Conservation (phyloP, 352 stramenopile species). For the Pythium biforme region DNA sequence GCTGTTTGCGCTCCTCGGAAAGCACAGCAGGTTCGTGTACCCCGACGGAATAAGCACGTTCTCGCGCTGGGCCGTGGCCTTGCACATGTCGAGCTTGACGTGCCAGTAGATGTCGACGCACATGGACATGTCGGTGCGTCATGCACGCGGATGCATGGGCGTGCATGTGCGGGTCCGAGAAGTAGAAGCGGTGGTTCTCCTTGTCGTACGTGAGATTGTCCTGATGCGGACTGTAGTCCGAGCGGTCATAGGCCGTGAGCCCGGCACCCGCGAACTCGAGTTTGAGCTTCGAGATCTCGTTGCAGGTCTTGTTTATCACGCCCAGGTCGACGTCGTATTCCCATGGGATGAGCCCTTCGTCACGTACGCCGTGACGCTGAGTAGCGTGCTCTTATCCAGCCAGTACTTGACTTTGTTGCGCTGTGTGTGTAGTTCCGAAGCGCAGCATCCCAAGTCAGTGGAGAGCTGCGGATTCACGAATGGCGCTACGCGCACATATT, state of each 20-base stretch:
- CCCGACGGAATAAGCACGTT: slow-evolving; percentile 53
- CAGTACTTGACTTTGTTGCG: slow-evolving; percentile 74
- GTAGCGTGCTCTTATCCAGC: slow-evolving; percentile 78
- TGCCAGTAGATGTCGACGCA: slow-evolving; percentile 88
- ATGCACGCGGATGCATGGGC: slow-evolving; percentile 76
- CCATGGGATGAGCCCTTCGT: slow-evolving; percentile 73
- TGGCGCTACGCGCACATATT: no score
- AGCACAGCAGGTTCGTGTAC: slow-evolving; percentile 73
- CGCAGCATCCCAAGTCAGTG: no score
- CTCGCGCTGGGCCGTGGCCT: slow-evolving; percentile 41
- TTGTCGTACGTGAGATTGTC: slow-evolving; percentile 84
- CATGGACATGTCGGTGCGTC: slow-evolving; percentile 51
- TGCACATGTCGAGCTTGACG: slow-evolving; percentile 46
- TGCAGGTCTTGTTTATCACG: slow-evolving; percentile 72
- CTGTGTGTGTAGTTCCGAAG: no score
- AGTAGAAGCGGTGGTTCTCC: slow-evolving; percentile 81
- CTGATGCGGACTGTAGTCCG: slow-evolving; percentile 76
- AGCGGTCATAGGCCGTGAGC: slow-evolving; percentile 64
- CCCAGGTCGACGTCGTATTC: slow-evolving; percentile 83
- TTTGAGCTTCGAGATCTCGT: slow-evolving; percentile 67
- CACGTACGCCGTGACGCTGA: slow-evolving; percentile 67
- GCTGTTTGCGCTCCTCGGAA: slow-evolving; percentile 57
- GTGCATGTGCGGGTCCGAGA: slow-evolving; percentile 69
- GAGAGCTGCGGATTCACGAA: no score
- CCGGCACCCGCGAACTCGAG: slow-evolving; percentile 55